Conservation (phyloP, 148 eudicot genomes). For the Amaranthus hypochondriacus region DNA sequence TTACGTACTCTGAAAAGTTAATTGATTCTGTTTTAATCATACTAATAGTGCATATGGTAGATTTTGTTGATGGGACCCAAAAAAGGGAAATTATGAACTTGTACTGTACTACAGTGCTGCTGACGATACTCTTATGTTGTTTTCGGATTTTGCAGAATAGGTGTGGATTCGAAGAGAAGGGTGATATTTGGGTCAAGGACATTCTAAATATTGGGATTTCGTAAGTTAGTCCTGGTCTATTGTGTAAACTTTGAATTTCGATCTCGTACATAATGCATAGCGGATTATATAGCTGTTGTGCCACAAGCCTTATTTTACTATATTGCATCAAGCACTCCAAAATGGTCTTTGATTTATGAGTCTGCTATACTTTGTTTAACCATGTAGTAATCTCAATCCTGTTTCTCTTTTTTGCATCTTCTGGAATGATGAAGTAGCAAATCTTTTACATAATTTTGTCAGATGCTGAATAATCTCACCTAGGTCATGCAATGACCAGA, state of each 20-base stretch:
- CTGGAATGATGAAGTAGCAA: background rate
- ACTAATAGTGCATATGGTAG: conserved; percentile 1
- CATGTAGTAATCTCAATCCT: background rate
- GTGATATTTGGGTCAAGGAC: conserved; percentile 91
- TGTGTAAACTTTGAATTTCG: background rate
- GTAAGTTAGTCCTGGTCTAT: conserved; percentile 45
- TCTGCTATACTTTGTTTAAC: background rate
- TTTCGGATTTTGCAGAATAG: conserved; percentile 60
- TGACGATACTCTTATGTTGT: background rate
- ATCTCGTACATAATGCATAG: background rate
- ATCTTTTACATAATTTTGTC: background rate
- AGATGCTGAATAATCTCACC: no score
- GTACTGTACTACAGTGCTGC: background rate
- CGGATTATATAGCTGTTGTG: background rate
- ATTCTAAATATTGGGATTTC: conserved; percentile 93
- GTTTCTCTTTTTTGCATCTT: background rate
- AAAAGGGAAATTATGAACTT: background rate
- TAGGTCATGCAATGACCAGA: no score
- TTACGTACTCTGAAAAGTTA: background rate
- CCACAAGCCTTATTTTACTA: background rate
- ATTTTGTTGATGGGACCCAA: no score
- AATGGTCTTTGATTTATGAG: background rate
- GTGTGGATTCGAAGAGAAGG: conserved; percentile 94
- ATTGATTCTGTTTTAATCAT: background rate
- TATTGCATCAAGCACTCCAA: background rate